Evolutionary conservation across 2,329 filamentous ascomycete genomes (phyloP), one percentile per base, ranked within the genome.

Genomic region (Beauveria sp.): DNA sequence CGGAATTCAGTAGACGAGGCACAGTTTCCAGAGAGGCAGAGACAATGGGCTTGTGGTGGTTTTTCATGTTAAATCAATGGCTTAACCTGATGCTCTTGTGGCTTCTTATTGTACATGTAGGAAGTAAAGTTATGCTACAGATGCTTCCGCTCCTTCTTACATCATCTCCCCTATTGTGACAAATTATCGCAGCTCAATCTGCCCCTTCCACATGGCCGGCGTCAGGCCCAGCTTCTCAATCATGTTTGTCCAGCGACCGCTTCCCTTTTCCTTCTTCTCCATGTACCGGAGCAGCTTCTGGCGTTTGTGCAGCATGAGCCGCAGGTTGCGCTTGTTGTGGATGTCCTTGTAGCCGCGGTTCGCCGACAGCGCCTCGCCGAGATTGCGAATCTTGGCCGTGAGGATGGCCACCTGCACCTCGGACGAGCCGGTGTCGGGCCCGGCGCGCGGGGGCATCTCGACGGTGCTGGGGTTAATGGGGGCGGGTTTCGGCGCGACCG

Each of bases 321-420:
- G 83, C 73, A 99, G 72, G 75, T 96, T 96, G 64, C 93, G 83
- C 84, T 96, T 96, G 78, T 97, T 97, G 73, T 91, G 85, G 80
- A 96, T 96, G 73, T 99, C 95, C 73, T 88, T 91, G 74, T 89
- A 85, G 5, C 88, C 90, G 67, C 80, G 76, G 63, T 86, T 83
- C 48, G 79, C 81, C 70, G 88, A 82, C 57, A 96, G 76, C 66
- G 88, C 87, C 67, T 89, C 82, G 18, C 89, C 88, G 55, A 99
- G 74, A 26, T 88, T 87, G 65, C 91, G 83, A 72, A 99, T 99
- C 82, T 97, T 98, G 62, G 91, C 85, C 3, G 95, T 99, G 73
- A 99, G 76, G 68, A 99, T 96, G 51, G 92, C 93, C 67, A 96
- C 91, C 79, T 99, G 95, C n/a, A 99, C 96, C 77, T 99, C 95